phyloP scores from a whole-genome alignment of 2,329 filamentous ascomycete genomes.

The Aspergillus aculeatus region DNA sequence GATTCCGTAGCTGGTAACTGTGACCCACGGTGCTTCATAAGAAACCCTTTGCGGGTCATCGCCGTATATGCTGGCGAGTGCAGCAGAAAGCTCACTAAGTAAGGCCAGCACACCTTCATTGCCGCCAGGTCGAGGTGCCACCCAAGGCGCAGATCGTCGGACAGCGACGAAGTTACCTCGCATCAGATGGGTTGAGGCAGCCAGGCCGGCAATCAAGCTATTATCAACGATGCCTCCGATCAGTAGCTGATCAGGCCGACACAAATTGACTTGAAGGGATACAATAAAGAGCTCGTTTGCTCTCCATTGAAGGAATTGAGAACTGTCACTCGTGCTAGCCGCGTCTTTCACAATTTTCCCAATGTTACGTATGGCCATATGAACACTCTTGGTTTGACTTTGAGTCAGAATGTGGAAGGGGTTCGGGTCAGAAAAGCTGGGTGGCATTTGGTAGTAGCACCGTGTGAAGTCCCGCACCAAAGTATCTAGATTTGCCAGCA shows the following conservation, averaged over 20 bases:
- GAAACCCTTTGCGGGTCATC: slow-evolving; percentile 19
- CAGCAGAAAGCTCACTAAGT: background rate
- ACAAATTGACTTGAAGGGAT: slow-evolving; percentile 31
- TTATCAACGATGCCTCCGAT: slow-evolving; percentile 38
- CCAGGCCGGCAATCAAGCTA: slow-evolving; percentile 32
- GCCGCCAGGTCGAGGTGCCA: background rate
- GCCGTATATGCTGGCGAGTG: background rate
- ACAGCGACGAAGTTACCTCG: slow-evolving; percentile 3
- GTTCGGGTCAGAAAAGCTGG: slow-evolving; percentile 30
- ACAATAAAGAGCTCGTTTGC: slow-evolving; percentile 26
- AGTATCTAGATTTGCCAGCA: slow-evolving; percentile 11
- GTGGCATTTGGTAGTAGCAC: slow-evolving; percentile 36
- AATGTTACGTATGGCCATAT: background rate
- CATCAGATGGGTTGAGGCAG: slow-evolving; percentile 31
- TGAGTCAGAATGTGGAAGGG: slow-evolving; percentile 38
- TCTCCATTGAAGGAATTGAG: background rate
- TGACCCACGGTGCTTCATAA: slow-evolving; percentile 33
- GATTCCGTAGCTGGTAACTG: slow-evolving; percentile 28
- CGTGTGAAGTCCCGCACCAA: slow-evolving; percentile 36
- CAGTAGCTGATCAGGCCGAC: slow-evolving; percentile 34
- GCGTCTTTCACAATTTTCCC: background rate
- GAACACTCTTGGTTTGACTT: slow-evolving; percentile 30
- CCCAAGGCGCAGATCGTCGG: background rate
- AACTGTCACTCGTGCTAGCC: background rate
- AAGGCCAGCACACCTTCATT: background rate